These are phyloP conservation scores for Pterocarpus macrocarpus DNA, from an alignment of 306 rosid genomes.

Conservation along the genomic window DNA sequence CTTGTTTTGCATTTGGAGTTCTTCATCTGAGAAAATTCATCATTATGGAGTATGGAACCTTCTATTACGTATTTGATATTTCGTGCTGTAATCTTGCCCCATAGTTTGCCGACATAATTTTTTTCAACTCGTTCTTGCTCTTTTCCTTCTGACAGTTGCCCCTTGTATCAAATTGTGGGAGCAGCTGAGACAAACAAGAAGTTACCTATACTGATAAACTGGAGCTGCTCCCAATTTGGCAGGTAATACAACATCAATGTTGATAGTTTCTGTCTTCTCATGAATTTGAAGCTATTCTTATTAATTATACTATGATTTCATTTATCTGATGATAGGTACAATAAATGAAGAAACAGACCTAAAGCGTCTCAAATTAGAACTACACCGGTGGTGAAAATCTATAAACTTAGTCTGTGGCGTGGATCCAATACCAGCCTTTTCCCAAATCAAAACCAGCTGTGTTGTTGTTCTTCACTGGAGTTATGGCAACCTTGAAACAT, in stretches of 20 bases:
- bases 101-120: neutral
- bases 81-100: constrained; percentile 37
- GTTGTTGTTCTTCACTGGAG: constrained; percentile 57
- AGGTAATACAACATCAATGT: constrained; percentile 45
- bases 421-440: constrained; percentile 56
- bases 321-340: constrained; percentile 50
- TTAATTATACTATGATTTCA: neutral
- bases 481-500: constrained; percentile 77
- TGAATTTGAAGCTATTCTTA: constrained; percentile 25
- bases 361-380: constrained; percentile 39
- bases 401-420: constrained; percentile 59
- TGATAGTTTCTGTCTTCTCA: constrained; percentile 38
- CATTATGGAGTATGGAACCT: constrained; percentile 15
- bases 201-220: constrained; percentile 21
- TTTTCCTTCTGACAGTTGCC: constrained; percentile 34
- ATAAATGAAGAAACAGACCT: constrained; percentile 38
- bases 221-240: constrained; percentile 43
- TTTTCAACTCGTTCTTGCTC: constrained; percentile 23
- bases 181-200: constrained; percentile 44
- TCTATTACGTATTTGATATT: neutral
- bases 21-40: constrained; percentile 24
- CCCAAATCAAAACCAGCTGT: constrained; percentile 58
- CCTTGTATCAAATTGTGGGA: constrained; percentile 40
- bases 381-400: constrained; percentile 37
- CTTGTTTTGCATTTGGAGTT: constrained; percentile 32